Conservation (phyloP, 2,329 filamentous ascomycete species). For the Didymella glomerata region DNA sequence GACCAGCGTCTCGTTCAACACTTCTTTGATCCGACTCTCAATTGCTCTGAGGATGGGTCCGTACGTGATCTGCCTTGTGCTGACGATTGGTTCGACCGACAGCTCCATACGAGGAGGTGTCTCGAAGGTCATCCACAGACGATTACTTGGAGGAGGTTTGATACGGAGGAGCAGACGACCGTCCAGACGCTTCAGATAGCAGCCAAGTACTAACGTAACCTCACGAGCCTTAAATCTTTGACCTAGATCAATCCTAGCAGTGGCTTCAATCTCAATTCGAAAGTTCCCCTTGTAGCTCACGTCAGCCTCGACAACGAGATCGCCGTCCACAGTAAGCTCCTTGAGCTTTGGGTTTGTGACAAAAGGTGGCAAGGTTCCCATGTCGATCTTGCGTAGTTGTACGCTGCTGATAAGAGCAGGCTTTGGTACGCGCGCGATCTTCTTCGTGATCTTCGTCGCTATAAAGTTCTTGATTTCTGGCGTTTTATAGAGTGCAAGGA, state of each 20-base stretch:
- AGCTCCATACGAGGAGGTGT: slow-evolving; percentile 93
- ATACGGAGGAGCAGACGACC: slow-evolving; percentile 86
- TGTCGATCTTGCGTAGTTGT: slow-evolving; percentile 81
- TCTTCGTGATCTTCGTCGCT: slow-evolving; percentile 88
- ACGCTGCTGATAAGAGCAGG: slow-evolving; percentile 89
- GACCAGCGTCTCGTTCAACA: slow-evolving; percentile 90
- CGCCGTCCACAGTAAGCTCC: slow-evolving; percentile 90
- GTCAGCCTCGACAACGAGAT: slow-evolving; percentile 86
- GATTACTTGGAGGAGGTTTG: slow-evolving; percentile 94
- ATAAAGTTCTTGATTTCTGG: slow-evolving; percentile 80
- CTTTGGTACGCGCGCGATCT: slow-evolving; percentile 92
- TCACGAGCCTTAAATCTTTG: slow-evolving; percentile 87
- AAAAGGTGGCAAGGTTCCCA: slow-evolving; percentile 85
- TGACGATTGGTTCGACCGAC: slow-evolving; percentile 94
- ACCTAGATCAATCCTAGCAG: slow-evolving; percentile 89
- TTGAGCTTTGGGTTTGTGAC: slow-evolving; percentile 88
- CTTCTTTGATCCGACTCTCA: slow-evolving; percentile 92
- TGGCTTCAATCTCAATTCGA: slow-evolving; percentile 88
- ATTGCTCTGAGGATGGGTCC: slow-evolving; percentile 90
- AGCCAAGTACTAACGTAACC: slow-evolving; percentile 86
- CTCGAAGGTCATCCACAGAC: slow-evolving; percentile 95
- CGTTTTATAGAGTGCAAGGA: slow-evolving; percentile 87
- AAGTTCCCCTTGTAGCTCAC: slow-evolving; percentile 90
- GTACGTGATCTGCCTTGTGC: slow-evolving; percentile 93
- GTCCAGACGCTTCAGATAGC: slow-evolving; percentile 83